Percentiles rank a stretch among this genome's conserved stretches.
Evolutionary conservation across 2,329 filamentous ascomycete genomes (phyloP).

Genomic region (Neonectria neomacrospora): DNA sequence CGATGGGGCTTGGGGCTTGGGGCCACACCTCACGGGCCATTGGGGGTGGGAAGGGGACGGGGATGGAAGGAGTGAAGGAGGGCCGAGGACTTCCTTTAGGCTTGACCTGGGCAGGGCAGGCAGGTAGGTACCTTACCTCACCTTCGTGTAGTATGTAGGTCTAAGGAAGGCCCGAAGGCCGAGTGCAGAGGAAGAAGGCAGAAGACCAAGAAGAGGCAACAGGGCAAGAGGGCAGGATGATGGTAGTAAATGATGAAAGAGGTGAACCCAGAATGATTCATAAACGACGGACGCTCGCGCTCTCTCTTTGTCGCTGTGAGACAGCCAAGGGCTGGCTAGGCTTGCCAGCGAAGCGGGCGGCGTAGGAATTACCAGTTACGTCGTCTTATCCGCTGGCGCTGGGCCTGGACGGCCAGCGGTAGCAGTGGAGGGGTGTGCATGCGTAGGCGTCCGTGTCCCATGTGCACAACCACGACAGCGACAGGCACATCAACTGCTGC

Average conservation of each 20-base stretch:
- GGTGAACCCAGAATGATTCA: neutral
- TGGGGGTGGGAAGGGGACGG: slow-evolving; percentile 16
- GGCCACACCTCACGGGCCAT: slow-evolving; percentile 39
- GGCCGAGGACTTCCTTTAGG: slow-evolving; percentile 25
- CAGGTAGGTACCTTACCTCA: slow-evolving; percentile 22
- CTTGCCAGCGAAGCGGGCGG: slow-evolving; percentile 30
- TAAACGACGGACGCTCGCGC: neutral
- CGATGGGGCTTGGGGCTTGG: slow-evolving; percentile 37
- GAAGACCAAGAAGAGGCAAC: slow-evolving; percentile 6
- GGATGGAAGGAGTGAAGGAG: slow-evolving; percentile 20
- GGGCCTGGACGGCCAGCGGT: neutral
- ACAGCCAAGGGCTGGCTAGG: slow-evolving; percentile 11
- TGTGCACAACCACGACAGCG: slow-evolving; percentile 19
- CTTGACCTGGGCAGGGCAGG: slow-evolving; percentile 26
- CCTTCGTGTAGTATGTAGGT: slow-evolving; percentile 3
- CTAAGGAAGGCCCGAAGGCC: slow-evolving; percentile 9
- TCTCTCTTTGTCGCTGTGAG: neutral
- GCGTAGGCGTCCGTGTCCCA: slow-evolving; percentile 31
- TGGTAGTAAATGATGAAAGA: neutral
- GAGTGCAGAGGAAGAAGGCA: neutral
- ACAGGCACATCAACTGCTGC: slow-evolving; percentile 26
- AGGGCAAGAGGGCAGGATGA: neutral
- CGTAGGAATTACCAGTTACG: slow-evolving; percentile 7
- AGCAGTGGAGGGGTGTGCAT: slow-evolving; percentile 16
- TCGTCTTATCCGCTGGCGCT: slow-evolving; percentile 2